Evolutionary conservation across 768 basidiomycete species (phyloP).

Genomic region (Mycena latifolia): DNA sequence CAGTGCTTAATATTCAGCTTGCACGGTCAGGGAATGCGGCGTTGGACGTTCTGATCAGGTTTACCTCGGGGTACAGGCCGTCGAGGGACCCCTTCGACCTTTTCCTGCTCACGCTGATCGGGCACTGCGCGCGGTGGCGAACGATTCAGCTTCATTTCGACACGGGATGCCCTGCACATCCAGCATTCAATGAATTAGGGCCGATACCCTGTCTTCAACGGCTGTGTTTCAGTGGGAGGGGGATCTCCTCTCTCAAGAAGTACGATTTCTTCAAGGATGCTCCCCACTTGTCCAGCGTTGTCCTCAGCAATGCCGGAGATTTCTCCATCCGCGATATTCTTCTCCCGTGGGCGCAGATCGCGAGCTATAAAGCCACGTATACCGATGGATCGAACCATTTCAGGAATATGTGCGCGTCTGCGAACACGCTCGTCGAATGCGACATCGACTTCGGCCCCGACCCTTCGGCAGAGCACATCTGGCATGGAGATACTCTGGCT

Average conservation of each 20-base stretch:
- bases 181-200: not conserved
- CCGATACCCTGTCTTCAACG: not conserved
- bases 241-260: not conserved
- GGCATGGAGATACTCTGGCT: not conserved
- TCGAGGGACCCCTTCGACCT: not conserved
- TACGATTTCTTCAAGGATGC: slow-evolving; percentile 3
- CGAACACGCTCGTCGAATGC: slow-evolving; percentile 8
- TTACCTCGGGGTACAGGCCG: not conserved
- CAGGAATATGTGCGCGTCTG: not conserved
- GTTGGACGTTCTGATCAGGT: not conserved
- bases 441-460: not conserved
- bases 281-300: not conserved
- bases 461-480: not conserved
- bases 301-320: not conserved
- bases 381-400: not conserved
- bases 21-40: not conserved
- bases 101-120: not conserved
- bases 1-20: not conserved
- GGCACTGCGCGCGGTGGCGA: not conserved
- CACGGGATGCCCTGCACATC: not conserved
- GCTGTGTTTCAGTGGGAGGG: not conserved
- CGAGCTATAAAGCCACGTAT: slow-evolving; percentile 1
- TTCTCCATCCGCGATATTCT: not conserved
- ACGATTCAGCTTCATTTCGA: not conserved
- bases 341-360: slow-evolving; percentile 4